Base-by-base conservation (phyloP, 148 eudicot species). In the Euryodendron excelsum region DNA sequence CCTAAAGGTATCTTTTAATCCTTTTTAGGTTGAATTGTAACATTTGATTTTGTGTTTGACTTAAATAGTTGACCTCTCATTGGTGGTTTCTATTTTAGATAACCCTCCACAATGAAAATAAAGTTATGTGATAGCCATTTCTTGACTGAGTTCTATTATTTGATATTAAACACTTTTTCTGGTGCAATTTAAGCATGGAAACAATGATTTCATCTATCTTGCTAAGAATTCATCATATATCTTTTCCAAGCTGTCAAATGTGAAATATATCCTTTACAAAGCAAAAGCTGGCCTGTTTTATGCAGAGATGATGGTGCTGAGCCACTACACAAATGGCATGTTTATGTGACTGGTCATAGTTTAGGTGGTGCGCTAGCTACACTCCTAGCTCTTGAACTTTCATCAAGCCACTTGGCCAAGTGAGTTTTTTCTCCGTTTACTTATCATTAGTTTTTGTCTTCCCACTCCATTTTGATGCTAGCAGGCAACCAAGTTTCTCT, bases 331-430 rank as follows among this genome's bases (percentile, higher is more conserved):
- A 89, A 84, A 87, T 96, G 99, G 99, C 93, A 91, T 81, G 85
- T 93, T 34, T 91, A 89, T 78, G 88, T 91, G 80, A 96, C 99
- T 73, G 99, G 99, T 77, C 99, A 96, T 84, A 96, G 99, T 84
- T 88, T 96, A 82, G 99, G 99, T 65, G 99, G 99, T 83, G 99
- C 98, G 69, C 80, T 96, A 66, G 98, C 99, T 75, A 96, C 99
- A 78, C 92, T 96, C 73, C 94, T 93, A 74, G 97, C 99, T 81
- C 91, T 96, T 78, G 99, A 96, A 85, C 91, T 96, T 77, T 90
- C 94, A 77, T 96, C 99, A 50, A 89, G 97, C 69, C 96, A 93
- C 80, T 69, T 96, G 80, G 89, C 94, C 74, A 91, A 88, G 99
- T 95, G 82, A 93, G 98, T 80, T 75, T 73, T 82, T 77, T 73